Conservation (phyloP, 768 basidiomycete species). For the Agaricus subrufescens region DNA sequence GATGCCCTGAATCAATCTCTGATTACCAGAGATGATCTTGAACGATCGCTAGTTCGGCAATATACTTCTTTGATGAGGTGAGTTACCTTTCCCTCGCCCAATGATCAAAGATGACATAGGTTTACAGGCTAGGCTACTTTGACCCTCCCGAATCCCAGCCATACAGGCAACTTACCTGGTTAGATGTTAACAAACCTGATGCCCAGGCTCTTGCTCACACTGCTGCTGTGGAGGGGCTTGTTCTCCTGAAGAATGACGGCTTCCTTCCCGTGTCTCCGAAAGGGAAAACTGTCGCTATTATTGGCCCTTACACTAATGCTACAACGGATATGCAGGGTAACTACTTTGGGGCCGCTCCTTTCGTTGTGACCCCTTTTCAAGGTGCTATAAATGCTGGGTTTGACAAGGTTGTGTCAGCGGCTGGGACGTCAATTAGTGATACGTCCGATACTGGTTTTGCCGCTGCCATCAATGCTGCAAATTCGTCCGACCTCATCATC, state of each 20-base stretch:
- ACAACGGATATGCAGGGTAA: constrained; percentile 58
- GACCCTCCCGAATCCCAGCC: constrained; percentile 46
- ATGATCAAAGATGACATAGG: not conserved
- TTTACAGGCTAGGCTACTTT: constrained; percentile 51
- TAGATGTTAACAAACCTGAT: constrained; percentile 40
- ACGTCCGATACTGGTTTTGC: constrained; percentile 41
- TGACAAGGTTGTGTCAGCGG: constrained; percentile 32
- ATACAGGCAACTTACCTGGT: constrained; percentile 44
- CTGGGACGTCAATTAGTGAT: constrained; percentile 36
- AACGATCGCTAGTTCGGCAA: constrained; percentile 37
- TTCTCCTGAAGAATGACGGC: constrained; percentile 61
- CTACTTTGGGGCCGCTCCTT: constrained; percentile 50
- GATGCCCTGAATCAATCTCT: constrained; percentile 44
- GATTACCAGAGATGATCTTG: constrained; percentile 39
- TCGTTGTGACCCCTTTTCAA: constrained; percentile 48
- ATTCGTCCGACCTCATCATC: constrained; percentile 43
- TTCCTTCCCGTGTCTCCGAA: constrained; percentile 45
- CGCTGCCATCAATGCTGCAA: constrained; percentile 46
- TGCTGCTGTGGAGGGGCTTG: constrained; percentile 50
- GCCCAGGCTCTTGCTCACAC: constrained; percentile 47
- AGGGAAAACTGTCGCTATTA: constrained; percentile 47
- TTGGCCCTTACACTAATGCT: constrained; percentile 58
- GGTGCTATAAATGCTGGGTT: constrained; percentile 45
- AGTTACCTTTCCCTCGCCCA: not conserved
- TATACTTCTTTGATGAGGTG: constrained; percentile 53